A percentile compares a stretch with the other conserved stretches of the same genome.
These are phyloP conservation scores for Beauveria caledonica DNA, from an alignment of 2,329 filamentous ascomycete species.

Conservation along the genomic window DNA sequence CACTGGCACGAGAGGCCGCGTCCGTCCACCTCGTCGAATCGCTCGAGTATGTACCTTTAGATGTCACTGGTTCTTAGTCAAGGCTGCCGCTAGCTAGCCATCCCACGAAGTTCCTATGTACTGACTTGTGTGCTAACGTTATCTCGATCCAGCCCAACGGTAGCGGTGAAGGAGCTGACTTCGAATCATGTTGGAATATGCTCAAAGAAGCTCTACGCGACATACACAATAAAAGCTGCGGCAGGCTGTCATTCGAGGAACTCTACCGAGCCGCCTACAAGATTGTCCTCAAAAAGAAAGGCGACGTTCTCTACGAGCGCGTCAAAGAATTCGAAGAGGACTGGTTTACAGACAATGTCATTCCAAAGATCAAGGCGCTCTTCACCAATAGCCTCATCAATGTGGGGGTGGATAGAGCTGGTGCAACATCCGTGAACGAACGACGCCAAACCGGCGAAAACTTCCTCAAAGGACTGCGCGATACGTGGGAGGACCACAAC, in stretches of 20 bases:
- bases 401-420: slow-evolving; percentile 47
- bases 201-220: slow-evolving; percentile 71
- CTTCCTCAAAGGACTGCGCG: slow-evolving; percentile 68
- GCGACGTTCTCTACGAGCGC: slow-evolving; percentile 68
- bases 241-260: slow-evolving; percentile 85
- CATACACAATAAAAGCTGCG: slow-evolving; percentile 89
- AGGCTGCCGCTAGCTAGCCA: too few relatives aligned
- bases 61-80: too few relatives aligned
- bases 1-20: slow-evolving; percentile 30
- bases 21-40: slow-evolving; percentile 35
- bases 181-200: slow-evolving; percentile 75
- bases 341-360: slow-evolving; percentile 71
- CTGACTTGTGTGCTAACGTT: slow-evolving; percentile 7
- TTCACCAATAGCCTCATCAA: slow-evolving; percentile 60
- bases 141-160: slow-evolving; percentile 22
- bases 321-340: slow-evolving; percentile 74
- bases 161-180: slow-evolving; percentile 58
- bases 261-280: slow-evolving; percentile 92
- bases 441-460: slow-evolving; percentile 71
- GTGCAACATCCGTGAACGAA: slow-evolving; percentile 63
- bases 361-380: slow-evolving; percentile 59
- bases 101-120: neutral
- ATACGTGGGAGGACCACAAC: slow-evolving; percentile 83
- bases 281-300: slow-evolving; percentile 83
- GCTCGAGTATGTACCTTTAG: slow-evolving; percentile 28